phyloP scores from a whole-genome alignment of 2,329 filamentous ascomycete genomes.

The Akanthomyces muscarius region DNA sequence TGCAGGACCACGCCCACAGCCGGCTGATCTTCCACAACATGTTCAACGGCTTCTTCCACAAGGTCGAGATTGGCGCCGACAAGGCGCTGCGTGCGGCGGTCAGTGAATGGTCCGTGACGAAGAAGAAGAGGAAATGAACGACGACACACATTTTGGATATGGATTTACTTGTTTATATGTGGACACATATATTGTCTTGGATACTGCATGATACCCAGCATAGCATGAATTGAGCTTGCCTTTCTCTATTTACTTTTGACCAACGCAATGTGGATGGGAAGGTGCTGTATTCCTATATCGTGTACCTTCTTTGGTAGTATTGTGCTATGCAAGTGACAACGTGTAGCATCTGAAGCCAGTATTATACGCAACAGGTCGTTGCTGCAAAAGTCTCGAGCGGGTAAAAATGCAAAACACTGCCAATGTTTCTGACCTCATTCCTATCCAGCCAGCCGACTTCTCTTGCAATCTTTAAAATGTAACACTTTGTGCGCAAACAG shows the following conservation, averaged over 20 bases:
- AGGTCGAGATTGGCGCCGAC: slow-evolving; percentile 55
- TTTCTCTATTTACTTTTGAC: background rate
- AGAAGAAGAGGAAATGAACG: slow-evolving; percentile 37
- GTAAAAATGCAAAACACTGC: background rate
- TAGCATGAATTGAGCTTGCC: background rate
- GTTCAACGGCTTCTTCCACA: slow-evolving; percentile 59
- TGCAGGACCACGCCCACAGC: slow-evolving; percentile 72
- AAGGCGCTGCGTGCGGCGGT: slow-evolving; percentile 49
- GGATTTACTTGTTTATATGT: background rate
- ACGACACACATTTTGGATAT: background rate
- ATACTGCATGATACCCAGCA: slow-evolving; percentile 16
- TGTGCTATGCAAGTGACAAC: background rate
- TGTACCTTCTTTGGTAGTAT: background rate
- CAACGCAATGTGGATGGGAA: too few relatives aligned
- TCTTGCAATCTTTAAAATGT: background rate
- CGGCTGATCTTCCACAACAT: slow-evolving; percentile 56
- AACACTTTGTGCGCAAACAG: background rate
- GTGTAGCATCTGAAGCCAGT: background rate
- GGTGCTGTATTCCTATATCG: background rate
- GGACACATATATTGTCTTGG: background rate
- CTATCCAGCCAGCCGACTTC: background rate
- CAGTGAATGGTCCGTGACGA: slow-evolving; percentile 43
- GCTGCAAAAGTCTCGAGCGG: background rate
- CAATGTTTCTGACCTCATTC: background rate
- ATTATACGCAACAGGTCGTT: background rate